Conservation (phyloP, 192 early-diverging fungal genomes). For the Gigaspora rosea region DNA sequence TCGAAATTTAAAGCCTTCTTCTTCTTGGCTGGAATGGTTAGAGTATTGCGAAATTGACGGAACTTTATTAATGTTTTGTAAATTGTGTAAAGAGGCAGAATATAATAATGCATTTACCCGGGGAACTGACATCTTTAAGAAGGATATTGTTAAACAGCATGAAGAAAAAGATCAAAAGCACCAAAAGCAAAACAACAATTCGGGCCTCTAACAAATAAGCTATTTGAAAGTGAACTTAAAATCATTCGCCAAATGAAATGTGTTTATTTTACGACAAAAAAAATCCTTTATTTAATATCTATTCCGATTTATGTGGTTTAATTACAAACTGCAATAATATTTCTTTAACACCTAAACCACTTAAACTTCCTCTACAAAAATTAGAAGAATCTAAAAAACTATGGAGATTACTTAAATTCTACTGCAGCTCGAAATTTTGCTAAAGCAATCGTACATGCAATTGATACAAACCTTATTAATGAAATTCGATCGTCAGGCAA, state of each 20-base stretch:
- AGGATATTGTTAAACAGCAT: background rate
- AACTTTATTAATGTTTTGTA: constrained; percentile 2
- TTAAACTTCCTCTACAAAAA: background rate
- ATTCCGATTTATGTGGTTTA: background rate
- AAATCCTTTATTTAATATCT: background rate
- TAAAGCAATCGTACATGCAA: background rate
- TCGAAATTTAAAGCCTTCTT: background rate
- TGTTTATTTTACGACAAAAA: background rate
- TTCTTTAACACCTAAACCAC: background rate
- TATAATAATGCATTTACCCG: background rate
- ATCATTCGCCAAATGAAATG: background rate
- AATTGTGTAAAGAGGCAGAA: background rate
- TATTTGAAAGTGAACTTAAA: background rate
- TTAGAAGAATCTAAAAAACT: background rate
- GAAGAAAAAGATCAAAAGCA: background rate
- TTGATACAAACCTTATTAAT: background rate
- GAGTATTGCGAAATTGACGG: background rate
- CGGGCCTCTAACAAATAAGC: background rate
- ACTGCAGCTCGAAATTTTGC: background rate
- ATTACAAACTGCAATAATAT: background rate
- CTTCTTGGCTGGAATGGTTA: background rate
- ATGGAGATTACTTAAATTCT: background rate
- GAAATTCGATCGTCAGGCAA: background rate
- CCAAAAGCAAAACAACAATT: background rate
- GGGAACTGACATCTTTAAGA: background rate